Evolutionary conservation across 1,139 yeast species (phyloP).

Genomic region (Lodderomyces metapsilosis): DNA sequence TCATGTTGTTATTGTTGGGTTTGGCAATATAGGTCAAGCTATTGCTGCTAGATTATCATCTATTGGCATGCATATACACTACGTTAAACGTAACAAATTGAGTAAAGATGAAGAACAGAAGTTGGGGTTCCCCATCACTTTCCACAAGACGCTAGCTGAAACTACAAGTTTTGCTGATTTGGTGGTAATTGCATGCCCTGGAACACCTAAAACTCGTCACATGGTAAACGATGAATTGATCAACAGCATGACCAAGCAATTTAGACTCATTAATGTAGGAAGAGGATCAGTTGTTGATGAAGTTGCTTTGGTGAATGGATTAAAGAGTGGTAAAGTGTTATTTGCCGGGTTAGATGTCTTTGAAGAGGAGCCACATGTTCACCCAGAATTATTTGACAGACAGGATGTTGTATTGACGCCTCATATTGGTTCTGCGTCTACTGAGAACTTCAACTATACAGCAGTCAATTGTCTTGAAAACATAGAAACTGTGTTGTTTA

Average conservation of each 20-base stretch:
- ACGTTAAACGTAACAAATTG: slow-evolving; percentile 56
- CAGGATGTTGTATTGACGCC: slow-evolving; percentile 75
- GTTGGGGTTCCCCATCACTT: slow-evolving; percentile 48
- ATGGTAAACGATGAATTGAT: slow-evolving; percentile 53
- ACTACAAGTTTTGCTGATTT: slow-evolving; percentile 49
- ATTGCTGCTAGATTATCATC: slow-evolving; percentile 56
- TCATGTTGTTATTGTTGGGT: slow-evolving; percentile 68
- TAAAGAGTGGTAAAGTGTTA: slow-evolving; percentile 62
- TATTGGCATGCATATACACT: slow-evolving; percentile 68
- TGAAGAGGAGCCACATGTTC: slow-evolving; percentile 64
- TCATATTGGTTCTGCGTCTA: slow-evolving; percentile 74
- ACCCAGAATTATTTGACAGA: slow-evolving; percentile 52
- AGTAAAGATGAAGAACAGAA: slow-evolving; percentile 30
- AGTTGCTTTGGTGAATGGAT: slow-evolving; percentile 63
- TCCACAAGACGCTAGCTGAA: slow-evolving; percentile 37
- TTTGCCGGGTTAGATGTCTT: slow-evolving; percentile 83
- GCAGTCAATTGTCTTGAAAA: slow-evolving; percentile 47
- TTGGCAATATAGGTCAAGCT: slow-evolving; percentile 72
- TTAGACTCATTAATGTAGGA: slow-evolving; percentile 74
- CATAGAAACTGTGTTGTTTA: slow-evolving; percentile 38
- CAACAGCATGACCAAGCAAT: slow-evolving; percentile 46
- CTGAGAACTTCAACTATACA: slow-evolving; percentile 46
- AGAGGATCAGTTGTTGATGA: slow-evolving; percentile 76
- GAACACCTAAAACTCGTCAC: slow-evolving; percentile 55
- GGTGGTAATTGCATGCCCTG: slow-evolving; percentile 68